phyloP scores from a whole-genome alignment of 441 rosid species.

The Populus hybrid region DNA sequence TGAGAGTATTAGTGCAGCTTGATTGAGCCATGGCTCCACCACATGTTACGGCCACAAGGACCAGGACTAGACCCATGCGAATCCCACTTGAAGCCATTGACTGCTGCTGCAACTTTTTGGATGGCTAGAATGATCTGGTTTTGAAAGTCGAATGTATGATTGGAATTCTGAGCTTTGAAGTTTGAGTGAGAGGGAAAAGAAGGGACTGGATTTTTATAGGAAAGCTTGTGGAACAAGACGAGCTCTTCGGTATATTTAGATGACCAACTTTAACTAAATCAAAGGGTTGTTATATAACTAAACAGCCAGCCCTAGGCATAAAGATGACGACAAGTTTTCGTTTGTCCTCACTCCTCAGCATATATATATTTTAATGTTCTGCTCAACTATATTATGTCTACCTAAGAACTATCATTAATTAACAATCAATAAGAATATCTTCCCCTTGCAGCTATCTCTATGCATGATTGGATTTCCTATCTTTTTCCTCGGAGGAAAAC shows the following conservation, averaged over 20 bases:
- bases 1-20: constrained; percentile 25
- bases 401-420: background rate
- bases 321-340: background rate
- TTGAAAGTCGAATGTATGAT: constrained; percentile 11
- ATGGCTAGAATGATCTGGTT: constrained; percentile 3
- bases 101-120: background rate
- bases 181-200: constrained; percentile 18
- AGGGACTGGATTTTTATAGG: constrained; percentile 16
- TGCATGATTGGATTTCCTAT: background rate
- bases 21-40: constrained; percentile 33
- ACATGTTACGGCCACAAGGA: constrained; percentile 28
- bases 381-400: background rate
- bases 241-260: constrained; percentile 26
- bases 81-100: constrained; percentile 37
- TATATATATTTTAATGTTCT: background rate
- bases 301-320: background rate
- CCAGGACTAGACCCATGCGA: constrained; percentile 28
- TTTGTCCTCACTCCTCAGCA: background rate
- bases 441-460: background rate
- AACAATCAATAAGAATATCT: background rate
- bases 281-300: constrained; percentile 12
- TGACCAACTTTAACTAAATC: constrained; percentile 31
- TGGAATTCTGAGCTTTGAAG: constrained; percentile 24
- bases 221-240: constrained; percentile 15
- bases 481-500: background rate